Evolutionary conservation across 129 eudicot genomes (phyloP).

Genomic region (Solidago caesia): DNA sequence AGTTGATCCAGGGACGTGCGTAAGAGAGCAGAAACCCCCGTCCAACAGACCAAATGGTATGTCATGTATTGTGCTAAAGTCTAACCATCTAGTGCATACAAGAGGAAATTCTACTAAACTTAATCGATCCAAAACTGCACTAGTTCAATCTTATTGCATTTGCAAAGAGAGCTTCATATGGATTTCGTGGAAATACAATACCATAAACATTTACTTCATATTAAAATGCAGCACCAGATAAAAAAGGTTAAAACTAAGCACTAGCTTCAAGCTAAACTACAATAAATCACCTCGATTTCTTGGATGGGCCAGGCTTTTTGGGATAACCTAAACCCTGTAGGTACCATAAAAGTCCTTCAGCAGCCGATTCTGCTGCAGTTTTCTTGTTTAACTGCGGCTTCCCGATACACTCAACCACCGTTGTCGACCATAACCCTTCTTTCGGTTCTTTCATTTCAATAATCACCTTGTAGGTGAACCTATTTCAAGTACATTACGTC

Average conservation of each 20-base stretch:
- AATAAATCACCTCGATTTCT: conserved; percentile 27
- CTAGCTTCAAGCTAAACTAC: conserved; percentile 19
- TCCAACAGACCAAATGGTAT: too few species aligned
- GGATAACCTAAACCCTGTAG: conserved; percentile 45
- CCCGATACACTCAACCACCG: conserved; percentile 45
- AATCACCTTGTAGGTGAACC: conserved; percentile 56
- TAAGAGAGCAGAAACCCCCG: too few species aligned
- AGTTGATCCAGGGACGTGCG: too few species aligned
- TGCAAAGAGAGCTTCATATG: conserved; percentile 11
- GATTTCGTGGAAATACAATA: conserved; percentile 17
- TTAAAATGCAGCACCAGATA: not conserved
- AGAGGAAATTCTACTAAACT: conserved; percentile 2
- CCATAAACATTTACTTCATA: conserved; percentile 5
- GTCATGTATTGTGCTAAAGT: not conserved
- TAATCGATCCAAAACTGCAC: conserved; percentile 5
- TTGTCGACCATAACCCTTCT: conserved; percentile 20
- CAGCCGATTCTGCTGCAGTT: conserved; percentile 57
- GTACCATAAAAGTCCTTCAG: conserved; percentile 59
- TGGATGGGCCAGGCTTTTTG: conserved; percentile 23
- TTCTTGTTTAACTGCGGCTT: conserved; percentile 45
- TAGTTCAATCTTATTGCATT: conserved; percentile 2
- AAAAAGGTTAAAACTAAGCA: not conserved
- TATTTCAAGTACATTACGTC: conserved; percentile 28
- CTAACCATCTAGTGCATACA: not conserved
- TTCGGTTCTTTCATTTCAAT: conserved; percentile 37